A percentile compares a stretch with the other conserved stretches of the same genome.
Evolutionary conservation across 805 yeast genomes (phyloP).

Genomic region (Lipomyces spencermartinsiae): DNA sequence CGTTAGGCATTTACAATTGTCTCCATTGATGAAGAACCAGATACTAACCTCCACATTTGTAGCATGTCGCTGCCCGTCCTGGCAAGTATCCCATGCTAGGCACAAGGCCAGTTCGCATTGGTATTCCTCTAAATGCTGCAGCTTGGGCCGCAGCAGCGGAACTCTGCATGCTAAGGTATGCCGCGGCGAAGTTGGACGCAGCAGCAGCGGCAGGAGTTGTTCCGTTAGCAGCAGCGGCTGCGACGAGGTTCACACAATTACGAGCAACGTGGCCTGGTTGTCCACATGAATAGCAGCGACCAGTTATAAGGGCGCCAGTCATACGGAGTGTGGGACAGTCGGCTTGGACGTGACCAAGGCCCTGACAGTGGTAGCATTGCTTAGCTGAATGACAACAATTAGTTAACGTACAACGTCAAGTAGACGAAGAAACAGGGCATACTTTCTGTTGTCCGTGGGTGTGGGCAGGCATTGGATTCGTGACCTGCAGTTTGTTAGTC

Average conservation of each 20-base stretch:
- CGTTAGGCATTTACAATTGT: neutral
- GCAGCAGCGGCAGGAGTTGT: conserved; percentile 31
- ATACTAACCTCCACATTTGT: conserved; percentile 69
- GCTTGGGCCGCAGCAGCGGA: conserved; percentile 38
- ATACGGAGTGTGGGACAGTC: conserved; percentile 70
- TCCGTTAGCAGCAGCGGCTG: conserved; percentile 36
- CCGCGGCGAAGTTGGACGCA: conserved; percentile 41
- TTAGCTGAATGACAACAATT: conserved; percentile 26
- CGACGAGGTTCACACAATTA: conserved; percentile 56
- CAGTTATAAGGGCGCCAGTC: conserved; percentile 57
- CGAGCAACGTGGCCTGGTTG: conserved; percentile 83
- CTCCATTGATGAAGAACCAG: neutral
- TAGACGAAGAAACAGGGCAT: conserved; percentile 47
- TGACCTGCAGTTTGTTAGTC: conserved; percentile 54
- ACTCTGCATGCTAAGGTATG: conserved; percentile 38
- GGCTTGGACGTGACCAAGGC: conserved; percentile 83
- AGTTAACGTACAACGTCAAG: neutral
- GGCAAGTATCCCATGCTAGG: conserved; percentile 29
- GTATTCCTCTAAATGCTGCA: conserved; percentile 37
- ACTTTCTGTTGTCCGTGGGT: conserved; percentile 79
- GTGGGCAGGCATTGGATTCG: conserved; percentile 84
- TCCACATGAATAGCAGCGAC: conserved; percentile 80
- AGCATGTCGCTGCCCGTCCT: conserved; percentile 60
- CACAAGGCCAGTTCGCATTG: conserved; percentile 36
- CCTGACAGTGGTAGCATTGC: conserved; percentile 74